These are phyloP conservation scores for Barbarea vulgaris DNA, from an alignment of 345 rosid genomes.

Conservation along the genomic window DNA sequence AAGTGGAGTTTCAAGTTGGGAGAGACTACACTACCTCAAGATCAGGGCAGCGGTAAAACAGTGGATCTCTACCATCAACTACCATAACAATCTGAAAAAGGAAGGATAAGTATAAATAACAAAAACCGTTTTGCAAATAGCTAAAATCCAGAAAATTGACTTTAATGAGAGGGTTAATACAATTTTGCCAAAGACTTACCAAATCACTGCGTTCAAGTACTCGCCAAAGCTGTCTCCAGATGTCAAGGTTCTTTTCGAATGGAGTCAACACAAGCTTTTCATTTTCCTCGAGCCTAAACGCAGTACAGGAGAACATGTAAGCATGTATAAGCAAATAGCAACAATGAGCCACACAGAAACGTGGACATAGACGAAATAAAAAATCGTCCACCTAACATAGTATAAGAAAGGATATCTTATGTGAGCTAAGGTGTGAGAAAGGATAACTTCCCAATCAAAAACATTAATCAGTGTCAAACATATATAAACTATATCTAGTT, in stretches of 20 bases:
- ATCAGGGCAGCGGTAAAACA: conserved; percentile 93
- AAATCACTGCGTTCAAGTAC: conserved; percentile 97
- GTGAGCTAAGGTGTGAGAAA: background rate
- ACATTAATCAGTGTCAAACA: background rate
- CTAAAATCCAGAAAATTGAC: background rate
- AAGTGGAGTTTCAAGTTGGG: conserved; percentile 12
- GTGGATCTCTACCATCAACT: conserved; percentile 92
- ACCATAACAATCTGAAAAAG: conserved; percentile 92
- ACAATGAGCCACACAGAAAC: background rate
- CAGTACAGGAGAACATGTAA: conserved; percentile 12
- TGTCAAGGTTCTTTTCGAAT: conserved; percentile 96
- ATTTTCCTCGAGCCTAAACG: conserved; percentile 88
- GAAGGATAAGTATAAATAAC: conserved; percentile 3
- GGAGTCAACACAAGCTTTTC: conserved; percentile 94
- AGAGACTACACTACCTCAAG: conserved; percentile 71
- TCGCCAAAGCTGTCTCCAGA: conserved; percentile 99
- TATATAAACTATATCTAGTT: background rate
- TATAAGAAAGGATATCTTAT: background rate
- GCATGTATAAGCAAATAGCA: conserved; percentile 5
- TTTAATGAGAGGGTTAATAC: background rate
- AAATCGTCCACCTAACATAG: conserved; percentile 11
- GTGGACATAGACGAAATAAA: background rate
- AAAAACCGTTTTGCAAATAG: background rate
- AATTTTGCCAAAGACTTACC: conserved; percentile 49
- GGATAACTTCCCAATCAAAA: background rate